Base-by-base conservation (phyloP, 2,329 filamentous ascomycete species). In the Monilinia vaccinii-corymbosi region DNA sequence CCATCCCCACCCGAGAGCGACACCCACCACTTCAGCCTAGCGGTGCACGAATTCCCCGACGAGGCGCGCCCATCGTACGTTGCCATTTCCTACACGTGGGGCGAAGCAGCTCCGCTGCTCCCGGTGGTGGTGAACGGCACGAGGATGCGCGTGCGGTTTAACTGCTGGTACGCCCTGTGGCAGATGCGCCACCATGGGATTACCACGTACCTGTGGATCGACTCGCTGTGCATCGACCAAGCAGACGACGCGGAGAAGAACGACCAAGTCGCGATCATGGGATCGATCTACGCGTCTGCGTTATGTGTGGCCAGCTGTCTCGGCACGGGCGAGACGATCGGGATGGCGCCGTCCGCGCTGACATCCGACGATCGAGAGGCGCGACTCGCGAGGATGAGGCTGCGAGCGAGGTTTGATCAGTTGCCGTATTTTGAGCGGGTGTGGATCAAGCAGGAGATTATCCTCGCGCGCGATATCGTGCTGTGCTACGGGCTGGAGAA, bases 151-250 rank as follows among this genome's bases (percentile, higher is more conserved):
- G 51, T 55, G 28, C 53, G 18, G 8, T 34, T 36, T 16, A 56
- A 46, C 48, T 56, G 53, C 16, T 46, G 45, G 40, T 56, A 56
- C 34, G 28, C 62, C 5, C 47, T 67, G 3, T 18, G 53, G 21
- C 52, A 52, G 2, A 60, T 65, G 42, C 49, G 65, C 31, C 10
- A 60, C 6, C 25, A 31, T 14, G n/a, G 53, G 10, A 21, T 60
- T 0, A 47, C 57, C 46, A 36, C 52, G n/a, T 55, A 60, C 32
- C 23, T 66, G 7, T 67, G 62, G 62, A 60, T 62, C 2, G 65
- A 64, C 60, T 60, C 61, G 4, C n/a, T 65, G 1, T 67, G 65
- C 21, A 66, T 67, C 38, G 56, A 66, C 49, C 64, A 67, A 47
- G 44, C 45, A 2, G 42, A 66, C 21, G 44, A 56, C 18, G 38